Conservation (phyloP, 2,329 filamentous ascomycete species). For the Metarhizium guizhouense region DNA sequence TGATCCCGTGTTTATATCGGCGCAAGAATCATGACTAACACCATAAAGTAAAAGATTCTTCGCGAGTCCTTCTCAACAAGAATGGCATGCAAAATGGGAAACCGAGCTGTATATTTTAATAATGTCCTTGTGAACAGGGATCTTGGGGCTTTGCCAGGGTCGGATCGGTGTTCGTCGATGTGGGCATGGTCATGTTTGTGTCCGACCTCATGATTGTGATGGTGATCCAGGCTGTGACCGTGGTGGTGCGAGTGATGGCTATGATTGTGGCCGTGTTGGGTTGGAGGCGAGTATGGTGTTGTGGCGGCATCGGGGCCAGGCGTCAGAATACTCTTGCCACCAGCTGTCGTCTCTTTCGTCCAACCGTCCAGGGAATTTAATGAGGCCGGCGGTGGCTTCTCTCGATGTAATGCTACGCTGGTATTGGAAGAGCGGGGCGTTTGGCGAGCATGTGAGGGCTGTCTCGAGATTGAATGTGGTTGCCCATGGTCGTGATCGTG, state of each 20-base stretch:
- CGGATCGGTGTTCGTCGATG: conserved; percentile 15
- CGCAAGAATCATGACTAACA: conserved; percentile 39
- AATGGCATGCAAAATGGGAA: conserved; percentile 77
- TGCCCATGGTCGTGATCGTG: conserved; percentile 18
- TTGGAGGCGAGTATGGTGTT: conserved; percentile 16
- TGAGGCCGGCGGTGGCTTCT: conserved; percentile 22
- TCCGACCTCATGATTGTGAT: conserved; percentile 15
- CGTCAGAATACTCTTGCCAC: conserved; percentile 30
- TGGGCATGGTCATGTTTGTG: conserved; percentile 18
- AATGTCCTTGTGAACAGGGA: conserved; percentile 66
- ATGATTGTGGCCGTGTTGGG: conserved; percentile 12
- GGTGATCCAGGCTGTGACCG: conserved; percentile 13
- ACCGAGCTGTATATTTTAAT: conserved; percentile 58
- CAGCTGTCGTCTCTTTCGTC: conserved; percentile 30
- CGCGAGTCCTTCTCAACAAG: conserved; percentile 86
- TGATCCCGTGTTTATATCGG: background rate
- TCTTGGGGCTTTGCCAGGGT: conserved; percentile 36
- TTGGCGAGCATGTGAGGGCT: conserved; percentile 20
- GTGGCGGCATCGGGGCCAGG: conserved; percentile 19
- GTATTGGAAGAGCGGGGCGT: conserved; percentile 22
- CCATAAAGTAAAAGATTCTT: conserved; percentile 95
- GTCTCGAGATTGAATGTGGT: conserved; percentile 16
- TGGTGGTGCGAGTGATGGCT: conserved; percentile 19
- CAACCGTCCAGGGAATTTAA: conserved; percentile 29
- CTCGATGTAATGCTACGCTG: conserved; percentile 16